A percentile compares a stretch with the other conserved stretches of the same genome.
phyloP scores from a whole-genome alignment of 495 filamentous ascomycete species.

The Xanthoparmelia taractica region DNA sequence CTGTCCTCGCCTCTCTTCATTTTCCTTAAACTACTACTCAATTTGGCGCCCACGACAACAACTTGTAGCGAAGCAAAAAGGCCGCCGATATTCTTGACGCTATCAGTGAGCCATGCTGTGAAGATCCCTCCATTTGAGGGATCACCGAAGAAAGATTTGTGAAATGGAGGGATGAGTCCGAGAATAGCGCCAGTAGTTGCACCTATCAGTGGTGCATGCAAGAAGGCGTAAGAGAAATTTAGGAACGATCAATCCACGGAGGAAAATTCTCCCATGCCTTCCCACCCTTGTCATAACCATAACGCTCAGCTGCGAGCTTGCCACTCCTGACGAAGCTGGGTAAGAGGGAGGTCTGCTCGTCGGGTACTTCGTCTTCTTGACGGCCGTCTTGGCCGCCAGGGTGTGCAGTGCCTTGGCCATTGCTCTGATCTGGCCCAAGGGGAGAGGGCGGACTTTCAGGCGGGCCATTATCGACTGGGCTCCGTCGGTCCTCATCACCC shows the following conservation, averaged over 20 bases:
- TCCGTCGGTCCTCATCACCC: conserved; percentile 18
- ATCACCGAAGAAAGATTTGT: conserved; percentile 57
- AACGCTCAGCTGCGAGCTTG: conserved; percentile 23
- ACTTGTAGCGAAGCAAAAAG: conserved; percentile 67
- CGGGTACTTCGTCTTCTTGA: conserved; percentile 26
- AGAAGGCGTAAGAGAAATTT: conserved; percentile 43
- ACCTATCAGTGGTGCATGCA: conserved; percentile 62
- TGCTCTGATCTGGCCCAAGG: conserved; percentile 18
- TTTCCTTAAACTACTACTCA: conserved; percentile 46
- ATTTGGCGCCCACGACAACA: conserved; percentile 62
- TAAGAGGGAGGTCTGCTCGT: conserved; percentile 46
- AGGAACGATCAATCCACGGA: conserved; percentile 33
- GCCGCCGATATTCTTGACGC: conserved; percentile 56
- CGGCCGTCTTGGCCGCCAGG: conserved; percentile 22
- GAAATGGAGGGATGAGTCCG: conserved; percentile 55
- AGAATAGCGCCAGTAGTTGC: conserved; percentile 53
- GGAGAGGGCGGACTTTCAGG: conserved; percentile 10
- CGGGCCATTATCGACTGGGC: conserved; percentile 25
- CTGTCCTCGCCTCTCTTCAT: conserved; percentile 44
- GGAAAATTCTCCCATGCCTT: conserved; percentile 37
- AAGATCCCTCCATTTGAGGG: conserved; percentile 60
- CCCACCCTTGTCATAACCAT: conserved; percentile 27
- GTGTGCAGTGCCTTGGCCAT: conserved; percentile 22
- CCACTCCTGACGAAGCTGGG: conserved; percentile 31
- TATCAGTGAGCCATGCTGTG: conserved; percentile 62